Evolutionary conservation across 2,329 filamentous ascomycete species (phyloP), one percentile per base, ranked within the genome.

Genomic region (Colletotrichum graminicola): DNA sequence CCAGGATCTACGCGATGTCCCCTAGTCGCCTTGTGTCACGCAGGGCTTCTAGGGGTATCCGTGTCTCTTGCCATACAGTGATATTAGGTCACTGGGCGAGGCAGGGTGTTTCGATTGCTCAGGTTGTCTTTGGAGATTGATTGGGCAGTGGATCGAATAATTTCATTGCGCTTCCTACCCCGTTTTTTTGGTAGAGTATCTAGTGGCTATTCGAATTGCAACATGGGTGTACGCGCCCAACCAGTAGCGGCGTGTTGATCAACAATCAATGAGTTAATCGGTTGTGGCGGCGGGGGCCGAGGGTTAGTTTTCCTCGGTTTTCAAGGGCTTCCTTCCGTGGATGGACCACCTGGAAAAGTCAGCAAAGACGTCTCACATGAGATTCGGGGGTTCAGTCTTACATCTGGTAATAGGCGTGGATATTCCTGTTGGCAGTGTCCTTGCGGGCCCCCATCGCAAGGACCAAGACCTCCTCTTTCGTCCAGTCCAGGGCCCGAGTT

Each of bases 401-500:
- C 79, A 82, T 76, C 18, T 80, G 78, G 77, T 80, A 82, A 73
- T 79, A 83, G 0, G 77, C 76, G 59, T 84, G 82, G 6, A 82
- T 77, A 0, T 67, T 69, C 29, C 73, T 79, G 41, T 83, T 75
- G 54, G 68, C 78, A 73, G 82, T 75, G 21, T 82, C 80, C 1
- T 66, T 74, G 7, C 79, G 77, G 5, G 79, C 79, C 18, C 79
- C 76, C 26, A 76, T 73, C 11, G 81, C 75, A 41, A 81, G 81
- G 1, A 78, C 74, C 41, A 79, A 73, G 0, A 81, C 78, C 52
- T 81, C 76, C 3, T 80, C 75, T 7, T 73, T 54, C 0, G 73
- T 75, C 82, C 82, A 83, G 0, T 78, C 78, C 29, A 81, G 66
- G 0, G 70, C 76, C n/a, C 78, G 77, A 0, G 82, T 83, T 51